Percentiles rank a stretch among this genome's conserved stretches.
Evolutionary conservation across 352 stramenopile genomes (phyloP).

Genomic region (Hyaloperonospora arabidopsidis): DNA sequence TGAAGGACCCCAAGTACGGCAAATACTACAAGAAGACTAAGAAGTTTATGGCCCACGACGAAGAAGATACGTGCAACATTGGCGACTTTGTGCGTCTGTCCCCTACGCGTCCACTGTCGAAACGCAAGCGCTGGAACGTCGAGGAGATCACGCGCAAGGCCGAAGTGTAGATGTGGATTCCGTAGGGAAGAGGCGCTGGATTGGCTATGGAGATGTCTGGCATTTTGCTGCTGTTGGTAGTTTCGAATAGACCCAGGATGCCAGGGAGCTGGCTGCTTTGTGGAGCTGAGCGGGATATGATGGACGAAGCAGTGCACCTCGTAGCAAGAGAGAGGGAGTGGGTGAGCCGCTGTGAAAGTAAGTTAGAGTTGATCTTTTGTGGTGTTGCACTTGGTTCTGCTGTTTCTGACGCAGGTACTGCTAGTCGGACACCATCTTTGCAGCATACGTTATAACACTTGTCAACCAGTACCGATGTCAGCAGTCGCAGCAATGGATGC

Average conservation of each 20-base stretch:
- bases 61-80: constrained; percentile 89
- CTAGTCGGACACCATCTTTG: not conserved
- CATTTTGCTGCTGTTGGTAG: no score
- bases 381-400: constrained; percentile 7
- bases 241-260: no score
- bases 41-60: constrained; percentile 97
- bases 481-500: no score
- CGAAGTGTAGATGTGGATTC: constrained; percentile 48
- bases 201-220: not conserved
- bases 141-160: constrained; percentile 85
- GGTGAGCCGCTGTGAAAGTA: constrained; percentile 36
- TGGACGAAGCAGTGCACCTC: not conserved
- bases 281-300: no score
- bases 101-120: constrained; percentile 70
- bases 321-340: constrained; percentile 1
- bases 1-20: constrained; percentile 91
- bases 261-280: no score
- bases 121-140: constrained; percentile 85
- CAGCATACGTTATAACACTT: not conserved
- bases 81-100: constrained; percentile 81
- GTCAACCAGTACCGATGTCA: not conserved
- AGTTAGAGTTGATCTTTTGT: constrained; percentile 37
- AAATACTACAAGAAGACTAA: constrained; percentile 94
- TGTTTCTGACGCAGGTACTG: not conserved
- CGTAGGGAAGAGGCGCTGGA: not conserved